These are phyloP conservation scores for Lactuca saligna DNA, from an alignment of 129 eudicot genomes.

Conservation along the genomic window DNA sequence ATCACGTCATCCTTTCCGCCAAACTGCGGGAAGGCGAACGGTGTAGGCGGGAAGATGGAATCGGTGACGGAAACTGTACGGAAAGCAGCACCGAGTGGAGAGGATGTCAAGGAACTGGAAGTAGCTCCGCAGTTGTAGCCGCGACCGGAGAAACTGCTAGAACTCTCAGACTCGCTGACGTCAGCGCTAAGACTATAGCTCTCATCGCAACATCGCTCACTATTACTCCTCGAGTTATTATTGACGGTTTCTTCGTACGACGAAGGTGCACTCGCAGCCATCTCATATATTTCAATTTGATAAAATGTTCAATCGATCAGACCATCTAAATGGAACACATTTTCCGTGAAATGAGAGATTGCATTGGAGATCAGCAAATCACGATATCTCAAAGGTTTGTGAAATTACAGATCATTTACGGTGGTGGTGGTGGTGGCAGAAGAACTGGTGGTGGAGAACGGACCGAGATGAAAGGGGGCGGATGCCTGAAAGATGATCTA, in stretches of 20 bases:
- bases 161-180: conserved; percentile 85
- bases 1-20: conserved; percentile 66
- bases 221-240: conserved; percentile 42
- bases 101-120: conserved; percentile 55
- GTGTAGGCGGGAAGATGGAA: conserved; percentile 33
- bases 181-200: conserved; percentile 86
- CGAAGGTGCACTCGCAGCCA: conserved; percentile 45
- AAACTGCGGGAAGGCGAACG: conserved; percentile 47
- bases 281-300: conserved; percentile 12
- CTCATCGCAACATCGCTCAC: conserved; percentile 59
- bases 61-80: conserved; percentile 28
- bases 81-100: conserved; percentile 45
- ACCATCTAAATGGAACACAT: background rate
- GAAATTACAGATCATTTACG: conserved; percentile 14
- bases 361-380: background rate
- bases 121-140: conserved; percentile 50
- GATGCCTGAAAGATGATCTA: conserved; percentile 14
- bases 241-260: conserved; percentile 9
- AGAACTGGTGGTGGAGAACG: background rate
- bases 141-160: conserved; percentile 46
- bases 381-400: background rate
- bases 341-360: background rate
- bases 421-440: background rate
- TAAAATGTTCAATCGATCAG: conserved; percentile 8
- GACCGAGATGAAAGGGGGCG: conserved; percentile 8